Percentiles rank a stretch among this genome's conserved stretches.
Evolutionary conservation across 495 filamentous ascomycete genomes (phyloP).

Genomic region (Penicillium canescens): DNA sequence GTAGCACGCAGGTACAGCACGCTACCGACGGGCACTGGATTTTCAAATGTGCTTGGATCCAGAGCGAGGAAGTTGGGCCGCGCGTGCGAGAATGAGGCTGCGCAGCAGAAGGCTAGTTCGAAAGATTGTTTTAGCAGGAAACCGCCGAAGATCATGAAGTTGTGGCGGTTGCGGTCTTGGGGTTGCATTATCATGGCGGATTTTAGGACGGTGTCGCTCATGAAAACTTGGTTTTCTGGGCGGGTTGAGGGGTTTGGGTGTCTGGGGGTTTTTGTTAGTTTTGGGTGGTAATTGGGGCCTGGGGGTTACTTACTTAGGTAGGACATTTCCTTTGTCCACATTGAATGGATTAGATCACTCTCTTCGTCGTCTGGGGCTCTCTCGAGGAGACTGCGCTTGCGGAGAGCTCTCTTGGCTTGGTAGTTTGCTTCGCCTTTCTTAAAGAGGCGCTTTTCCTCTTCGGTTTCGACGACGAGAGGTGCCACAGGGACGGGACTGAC

Average conservation of each 20-base stretch:
- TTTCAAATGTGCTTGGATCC: slow-evolving; percentile 80
- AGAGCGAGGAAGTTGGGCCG: slow-evolving; percentile 76
- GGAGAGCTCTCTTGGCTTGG: slow-evolving; percentile 66
- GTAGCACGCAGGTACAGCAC: slow-evolving; percentile 79
- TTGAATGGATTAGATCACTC: slow-evolving; percentile 73
- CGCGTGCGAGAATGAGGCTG: slow-evolving; percentile 72
- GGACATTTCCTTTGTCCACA: slow-evolving; percentile 73
- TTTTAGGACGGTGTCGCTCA: slow-evolving; percentile 65
- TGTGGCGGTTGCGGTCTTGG: slow-evolving; percentile 80
- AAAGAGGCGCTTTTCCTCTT: slow-evolving; percentile 71
- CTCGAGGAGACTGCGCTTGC: slow-evolving; percentile 64
- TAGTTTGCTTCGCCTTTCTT: slow-evolving; percentile 71
- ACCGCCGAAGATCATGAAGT: slow-evolving; percentile 90
- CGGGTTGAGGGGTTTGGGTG: slow-evolving; percentile 56
- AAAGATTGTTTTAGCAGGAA: slow-evolving; percentile 82
- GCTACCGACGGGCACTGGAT: slow-evolving; percentile 80
- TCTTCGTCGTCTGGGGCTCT: slow-evolving; percentile 77
- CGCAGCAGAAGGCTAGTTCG: slow-evolving; percentile 86
- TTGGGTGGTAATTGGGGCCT: not conserved
- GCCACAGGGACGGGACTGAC: slow-evolving; percentile 54
- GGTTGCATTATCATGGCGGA: slow-evolving; percentile 85
- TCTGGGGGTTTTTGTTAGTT: slow-evolving; percentile 34
- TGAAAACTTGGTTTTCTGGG: slow-evolving; percentile 64
- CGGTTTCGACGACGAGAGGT: slow-evolving; percentile 63
- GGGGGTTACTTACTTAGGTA: slow-evolving; percentile 54